Evolutionary conservation across 805 yeast species (phyloP), one percentile per base, ranked within the genome.

Genomic region (Ogataea nakhonphanomensis): DNA sequence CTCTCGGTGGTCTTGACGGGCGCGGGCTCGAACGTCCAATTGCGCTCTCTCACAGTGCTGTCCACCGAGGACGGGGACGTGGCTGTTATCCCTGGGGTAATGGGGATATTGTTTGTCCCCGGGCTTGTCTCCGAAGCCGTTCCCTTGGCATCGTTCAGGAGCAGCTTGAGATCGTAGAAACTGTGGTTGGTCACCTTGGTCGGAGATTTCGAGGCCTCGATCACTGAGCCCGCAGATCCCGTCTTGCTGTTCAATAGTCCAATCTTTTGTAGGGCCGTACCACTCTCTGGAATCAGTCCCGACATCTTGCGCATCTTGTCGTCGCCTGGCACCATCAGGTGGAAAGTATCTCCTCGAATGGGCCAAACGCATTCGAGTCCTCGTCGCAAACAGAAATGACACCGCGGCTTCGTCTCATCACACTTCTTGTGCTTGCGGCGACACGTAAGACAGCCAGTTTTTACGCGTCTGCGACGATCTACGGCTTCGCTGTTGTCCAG

Each of bases 371-470:
- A 58, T 41, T 39, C 64, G 53, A 65, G 25, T 31, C 49, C 37
- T 36, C 67, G 63, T 11, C 49, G 46, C 14, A 46, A 23, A 45
- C 78, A 73, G 33, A 65, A 65, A 11, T 58, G 50, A 53, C 79
- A 73, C 17, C 67, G 68, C 2, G 79, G 79, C 29, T 48, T 48
- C 40, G 67, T 70, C 50, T 73, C 78, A 53, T 73, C 78, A 54
- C 78, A 73, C 50, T 73, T 73, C 65, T 71, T 70, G 51, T 73
- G 77, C 37, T 74, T 62, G 43, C 70, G 73, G 21, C 78, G 66
- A 50, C 78, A 73, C 10, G 77, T 73, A 33, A 71, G 57, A 55
- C 78, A 73, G 11, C 78, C 78, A 2, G 59, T 57, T 30, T 56
- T 51, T 6, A 50, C 57, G 15, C 54, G 44, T 17, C 33, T 37